Evolutionary conservation across 2,329 filamentous ascomycete species (phyloP).

Genomic region (Ascochyta pisi): DNA sequence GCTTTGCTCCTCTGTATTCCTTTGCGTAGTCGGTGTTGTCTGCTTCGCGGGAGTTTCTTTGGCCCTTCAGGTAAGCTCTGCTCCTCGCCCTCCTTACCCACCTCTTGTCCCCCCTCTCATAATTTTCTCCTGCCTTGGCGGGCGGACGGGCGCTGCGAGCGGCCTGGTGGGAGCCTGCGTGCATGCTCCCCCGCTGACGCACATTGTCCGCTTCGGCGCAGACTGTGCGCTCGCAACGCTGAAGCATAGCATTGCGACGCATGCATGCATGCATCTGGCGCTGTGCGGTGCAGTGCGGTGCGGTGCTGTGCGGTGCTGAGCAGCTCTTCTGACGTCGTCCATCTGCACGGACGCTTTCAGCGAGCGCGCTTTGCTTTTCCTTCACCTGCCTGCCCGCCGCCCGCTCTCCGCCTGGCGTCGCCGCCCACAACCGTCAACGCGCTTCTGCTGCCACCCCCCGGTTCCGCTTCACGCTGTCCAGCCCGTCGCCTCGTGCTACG

Average conservation of each 20-base stretch:
- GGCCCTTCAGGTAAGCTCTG: constrained; percentile 18
- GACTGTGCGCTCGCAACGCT: constrained; percentile 14
- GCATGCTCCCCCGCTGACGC: constrained; percentile 13
- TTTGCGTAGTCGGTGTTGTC: constrained; percentile 41
- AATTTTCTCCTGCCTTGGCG: constrained; percentile 39
- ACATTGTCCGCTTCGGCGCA: constrained; percentile 17
- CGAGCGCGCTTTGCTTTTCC: constrained; percentile 5
- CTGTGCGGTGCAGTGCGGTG: no score
- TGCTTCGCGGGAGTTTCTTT: constrained; percentile 28
- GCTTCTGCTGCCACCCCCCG: constrained; percentile 12
- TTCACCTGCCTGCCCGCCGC: constrained; percentile 11
- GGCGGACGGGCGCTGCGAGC: constrained; percentile 18
- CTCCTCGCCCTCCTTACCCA: background rate
- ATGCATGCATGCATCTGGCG: constrained; percentile 9
- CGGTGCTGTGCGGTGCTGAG: constrained; percentile 8
- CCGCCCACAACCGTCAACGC: constrained; percentile 1
- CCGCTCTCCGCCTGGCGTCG: constrained; percentile 5
- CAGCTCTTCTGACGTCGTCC: constrained; percentile 28
- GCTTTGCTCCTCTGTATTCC: constrained; percentile 29
- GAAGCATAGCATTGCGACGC: constrained; percentile 14
- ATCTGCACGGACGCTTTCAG: constrained; percentile 26
- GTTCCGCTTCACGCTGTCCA: background rate
- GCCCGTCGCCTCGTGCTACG: constrained; percentile 37
- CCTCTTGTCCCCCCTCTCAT: constrained; percentile 10
- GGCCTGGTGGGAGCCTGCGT: constrained; percentile 10